These are phyloP conservation scores for Omphalea diandra DNA, from an alignment of 441 rosid species.

Conservation along the genomic window DNA sequence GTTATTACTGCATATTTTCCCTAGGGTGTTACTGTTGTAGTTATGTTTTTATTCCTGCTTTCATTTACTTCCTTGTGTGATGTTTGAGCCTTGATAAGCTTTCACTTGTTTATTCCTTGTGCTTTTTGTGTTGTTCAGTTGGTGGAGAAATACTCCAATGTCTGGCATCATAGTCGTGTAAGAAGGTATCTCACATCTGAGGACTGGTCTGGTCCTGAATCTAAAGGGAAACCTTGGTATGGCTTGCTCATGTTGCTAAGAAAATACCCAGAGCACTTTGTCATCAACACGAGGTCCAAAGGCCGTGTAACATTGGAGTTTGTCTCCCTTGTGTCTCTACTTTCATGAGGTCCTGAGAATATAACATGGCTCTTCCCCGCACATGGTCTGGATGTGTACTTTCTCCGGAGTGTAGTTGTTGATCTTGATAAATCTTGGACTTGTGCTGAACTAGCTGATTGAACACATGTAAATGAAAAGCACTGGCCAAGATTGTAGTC, in stretches of 20 bases:
- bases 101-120: conserved; percentile 15
- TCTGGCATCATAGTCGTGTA: conserved; percentile 91
- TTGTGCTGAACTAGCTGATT: conserved; percentile 3
- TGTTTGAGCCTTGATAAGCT: conserved; percentile 13
- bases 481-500: background rate
- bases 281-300: conserved; percentile 89
- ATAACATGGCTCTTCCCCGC: background rate
- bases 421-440: conserved; percentile 1
- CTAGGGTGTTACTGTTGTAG: background rate
- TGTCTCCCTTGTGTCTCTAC: conserved; percentile 87
- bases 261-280: conserved; percentile 94
- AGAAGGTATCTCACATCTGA: conserved; percentile 81
- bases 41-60: background rate
- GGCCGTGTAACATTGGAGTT: conserved; percentile 70
- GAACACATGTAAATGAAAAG: conserved; percentile 18
- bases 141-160: conserved; percentile 58
- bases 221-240: conserved; percentile 91
- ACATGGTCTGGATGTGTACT: too few relatives aligned
- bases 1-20: background rate
- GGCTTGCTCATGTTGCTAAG: conserved; percentile 85
- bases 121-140: conserved; percentile 42
- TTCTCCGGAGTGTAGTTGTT: too few relatives aligned
- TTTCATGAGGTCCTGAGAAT: conserved; percentile 41
- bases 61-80: conserved; percentile 2
- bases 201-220: conserved; percentile 71